Evolutionary conservation across 2,329 filamentous ascomycete species (phyloP), one percentile per base, ranked within the genome.

Genomic region (Onygena corvina): DNA sequence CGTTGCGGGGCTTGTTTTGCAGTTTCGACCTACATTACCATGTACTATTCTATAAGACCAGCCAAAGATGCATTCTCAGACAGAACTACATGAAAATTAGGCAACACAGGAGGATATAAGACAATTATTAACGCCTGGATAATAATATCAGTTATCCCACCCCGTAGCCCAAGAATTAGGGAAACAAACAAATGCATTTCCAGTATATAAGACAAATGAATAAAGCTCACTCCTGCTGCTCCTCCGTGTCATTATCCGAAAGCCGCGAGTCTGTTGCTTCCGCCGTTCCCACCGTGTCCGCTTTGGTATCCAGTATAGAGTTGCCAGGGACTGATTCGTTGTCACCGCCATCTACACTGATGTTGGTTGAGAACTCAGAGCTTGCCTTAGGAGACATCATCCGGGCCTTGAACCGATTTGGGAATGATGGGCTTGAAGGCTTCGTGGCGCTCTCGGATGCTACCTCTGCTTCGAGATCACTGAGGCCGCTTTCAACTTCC

Each of bases 401-500:
- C 30, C 53, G 36, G 25, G 49, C 48, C 1, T 36, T 46, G 34
- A 53, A 31, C 8, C 48, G 47, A 45, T 53, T 51, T 7, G 50
- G 51, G 36, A 55, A 55, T 30, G 49, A 48, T 18, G 49, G 27
- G 9, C 30, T 21, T 16, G 34, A 18, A 14, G 44, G 42, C 16
- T 49, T 49, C 3, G 34, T 34, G 21, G 30, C 21, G 14, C 33
- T 27, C 8, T 51, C 53, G 12, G 50, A 50, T 3, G 49, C 20
- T 23, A 50, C 66, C n/a, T 74, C 75, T 3, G 74, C 66, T 21
- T 78, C 71, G 3, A 80, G 75, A 53, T 84, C 81, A 47, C 79
- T 84, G 0, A 84, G 68, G 53, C 84, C 81, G 58, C 80, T 84
- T 61, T 84, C 81, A 49, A 83, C 79, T 53, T 84, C 80, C 0